phyloP scores from a whole-genome alignment of 495 filamentous ascomycete species.

The Glonium stellatum region DNA sequence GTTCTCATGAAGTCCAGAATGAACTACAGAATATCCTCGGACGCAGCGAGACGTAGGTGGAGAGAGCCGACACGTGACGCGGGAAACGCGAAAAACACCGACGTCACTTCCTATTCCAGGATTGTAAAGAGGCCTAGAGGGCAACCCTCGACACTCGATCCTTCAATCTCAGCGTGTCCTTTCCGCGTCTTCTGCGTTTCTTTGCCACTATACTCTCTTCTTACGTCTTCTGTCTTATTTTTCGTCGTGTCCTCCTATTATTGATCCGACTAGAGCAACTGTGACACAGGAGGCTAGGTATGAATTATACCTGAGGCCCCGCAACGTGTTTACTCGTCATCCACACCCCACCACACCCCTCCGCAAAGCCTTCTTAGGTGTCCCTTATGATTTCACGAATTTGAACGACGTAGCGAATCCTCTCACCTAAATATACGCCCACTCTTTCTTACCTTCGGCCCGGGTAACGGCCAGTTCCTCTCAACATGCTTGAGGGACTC shows the following conservation, averaged over 20 bases:
- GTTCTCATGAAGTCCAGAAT: no score
- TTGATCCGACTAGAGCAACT: neutral
- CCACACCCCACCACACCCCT: slow-evolving; percentile 8
- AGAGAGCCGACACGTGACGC: neutral
- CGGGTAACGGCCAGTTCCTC: slow-evolving; percentile 34
- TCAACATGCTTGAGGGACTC: slow-evolving; percentile 59
- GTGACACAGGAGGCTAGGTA: slow-evolving; percentile 10
- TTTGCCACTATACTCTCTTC: neutral
- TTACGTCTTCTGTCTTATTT: neutral
- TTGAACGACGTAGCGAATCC: slow-evolving; percentile 18
- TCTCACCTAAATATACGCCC: neutral
- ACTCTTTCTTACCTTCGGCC: slow-evolving; percentile 6
- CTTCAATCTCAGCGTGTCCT: slow-evolving; percentile 5
- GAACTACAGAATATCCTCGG: no score
- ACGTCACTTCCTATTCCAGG: slow-evolving; percentile 8
- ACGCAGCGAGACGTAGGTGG: neutral
- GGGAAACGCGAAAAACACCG: slow-evolving; percentile 3
- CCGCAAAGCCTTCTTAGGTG: neutral
- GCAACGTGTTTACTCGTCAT: slow-evolving; percentile 7
- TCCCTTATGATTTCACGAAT: slow-evolving; percentile 23
- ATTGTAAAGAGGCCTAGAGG: slow-evolving; percentile 4
- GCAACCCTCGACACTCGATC: slow-evolving; percentile 2
- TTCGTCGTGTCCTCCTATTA: neutral
- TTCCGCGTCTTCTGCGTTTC: slow-evolving; percentile 2
- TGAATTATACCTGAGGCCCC: slow-evolving; percentile 3